Conservation (phyloP, 2,329 filamentous ascomycete species). For the Coniochaeta sp. region DNA sequence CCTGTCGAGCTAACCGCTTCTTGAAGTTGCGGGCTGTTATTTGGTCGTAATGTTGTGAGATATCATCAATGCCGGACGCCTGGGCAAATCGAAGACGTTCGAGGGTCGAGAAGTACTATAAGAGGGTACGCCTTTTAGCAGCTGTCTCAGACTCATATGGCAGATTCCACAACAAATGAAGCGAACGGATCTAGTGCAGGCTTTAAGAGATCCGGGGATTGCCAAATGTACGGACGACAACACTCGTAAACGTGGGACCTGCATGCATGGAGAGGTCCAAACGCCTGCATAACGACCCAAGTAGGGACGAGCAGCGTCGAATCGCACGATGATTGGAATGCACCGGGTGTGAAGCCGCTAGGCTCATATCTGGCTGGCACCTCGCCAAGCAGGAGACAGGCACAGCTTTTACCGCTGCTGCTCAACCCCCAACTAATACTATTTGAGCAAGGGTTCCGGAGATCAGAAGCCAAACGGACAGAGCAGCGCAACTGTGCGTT, state of each 20-base stretch:
- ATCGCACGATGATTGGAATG: slow-evolving; percentile 1
- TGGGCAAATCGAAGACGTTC: slow-evolving; percentile 63
- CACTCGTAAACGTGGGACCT: slow-evolving; percentile 14
- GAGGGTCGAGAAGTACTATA: slow-evolving; percentile 65
- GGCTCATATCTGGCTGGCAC: background rate
- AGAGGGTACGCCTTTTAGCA: slow-evolving; percentile 13
- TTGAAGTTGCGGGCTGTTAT: slow-evolving; percentile 21
- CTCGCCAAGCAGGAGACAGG: background rate
- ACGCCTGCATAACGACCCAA: slow-evolving; percentile 1
- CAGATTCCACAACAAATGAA: background rate
- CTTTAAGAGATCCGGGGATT: background rate
- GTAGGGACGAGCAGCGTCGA: background rate
- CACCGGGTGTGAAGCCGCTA: background rate
- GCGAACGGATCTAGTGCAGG: slow-evolving; percentile 7
- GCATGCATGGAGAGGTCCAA: slow-evolving; percentile 15
- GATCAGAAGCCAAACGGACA: background rate
- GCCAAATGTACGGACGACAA: slow-evolving; percentile 1
- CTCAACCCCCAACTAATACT: background rate
- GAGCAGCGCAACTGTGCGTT: slow-evolving; percentile 3
- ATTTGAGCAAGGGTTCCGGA: background rate
- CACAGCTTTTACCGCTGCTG: background rate
- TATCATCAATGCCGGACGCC: slow-evolving; percentile 23
- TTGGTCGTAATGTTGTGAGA: slow-evolving; percentile 28
- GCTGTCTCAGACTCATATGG: background rate
- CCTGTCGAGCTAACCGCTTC: slow-evolving; percentile 20